Conservation (phyloP, 306 rosid genomes). For the Rosa lucieae region DNA sequence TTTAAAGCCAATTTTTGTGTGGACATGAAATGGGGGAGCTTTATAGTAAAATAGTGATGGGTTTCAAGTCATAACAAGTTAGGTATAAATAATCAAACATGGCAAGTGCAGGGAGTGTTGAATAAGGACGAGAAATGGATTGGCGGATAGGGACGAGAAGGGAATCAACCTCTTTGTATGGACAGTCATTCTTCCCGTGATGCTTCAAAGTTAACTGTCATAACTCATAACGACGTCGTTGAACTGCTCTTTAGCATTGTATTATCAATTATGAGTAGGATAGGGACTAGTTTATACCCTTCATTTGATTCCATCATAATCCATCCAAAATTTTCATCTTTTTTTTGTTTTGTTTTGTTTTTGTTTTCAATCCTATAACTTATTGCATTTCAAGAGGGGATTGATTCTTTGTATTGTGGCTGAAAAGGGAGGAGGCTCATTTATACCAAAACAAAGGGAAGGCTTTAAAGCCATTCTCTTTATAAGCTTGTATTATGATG, state of each 20-base stretch:
- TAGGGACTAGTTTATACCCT: neutral
- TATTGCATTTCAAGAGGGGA: neutral
- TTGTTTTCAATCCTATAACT: too few relatives aligned
- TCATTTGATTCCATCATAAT: neutral
- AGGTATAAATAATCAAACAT: neutral
- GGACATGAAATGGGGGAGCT: neutral
- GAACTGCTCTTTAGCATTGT: too few relatives aligned
- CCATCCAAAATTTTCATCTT: constrained; percentile 1
- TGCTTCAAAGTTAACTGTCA: neutral
- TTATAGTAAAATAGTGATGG: constrained; percentile 6
- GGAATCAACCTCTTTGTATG: neutral
- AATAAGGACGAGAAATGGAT: neutral
- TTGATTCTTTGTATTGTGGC: neutral
- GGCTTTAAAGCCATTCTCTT: neutral
- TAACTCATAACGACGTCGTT: constrained; percentile 17
- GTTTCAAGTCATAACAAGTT: neutral
- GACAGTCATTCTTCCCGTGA: neutral
- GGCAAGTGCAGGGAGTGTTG: neutral
- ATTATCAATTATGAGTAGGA: neutral
- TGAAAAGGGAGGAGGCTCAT: neutral
- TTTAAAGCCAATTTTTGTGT: constrained; percentile 10
- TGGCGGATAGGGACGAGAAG: neutral
- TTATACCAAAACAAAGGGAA: neutral
- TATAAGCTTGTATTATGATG: neutral
- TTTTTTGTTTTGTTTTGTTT: too few relatives aligned